A percentile compares a stretch with the other conserved stretches of the same genome.
Evolutionary conservation across 352 stramenopile species (phyloP).

Genomic region (Saprolegnia parasitica): DNA sequence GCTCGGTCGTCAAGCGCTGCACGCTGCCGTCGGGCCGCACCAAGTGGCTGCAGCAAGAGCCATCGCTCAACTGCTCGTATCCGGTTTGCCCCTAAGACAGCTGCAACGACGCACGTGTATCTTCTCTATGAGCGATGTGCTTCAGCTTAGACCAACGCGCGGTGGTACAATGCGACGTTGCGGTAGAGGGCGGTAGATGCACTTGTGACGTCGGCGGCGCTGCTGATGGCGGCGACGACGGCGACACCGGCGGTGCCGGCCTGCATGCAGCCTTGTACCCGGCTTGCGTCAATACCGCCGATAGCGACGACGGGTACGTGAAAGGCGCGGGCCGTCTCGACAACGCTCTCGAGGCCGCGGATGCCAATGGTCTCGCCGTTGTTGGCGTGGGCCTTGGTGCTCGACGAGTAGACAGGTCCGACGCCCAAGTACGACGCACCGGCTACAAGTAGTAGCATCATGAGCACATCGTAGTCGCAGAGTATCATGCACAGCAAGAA

Average conservation of each 20-base stretch:
- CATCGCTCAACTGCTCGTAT: not conserved
- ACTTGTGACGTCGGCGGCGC: constrained; percentile 33
- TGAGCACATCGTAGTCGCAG: not conserved
- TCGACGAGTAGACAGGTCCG: constrained; percentile 49
- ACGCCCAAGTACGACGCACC: constrained; percentile 49
- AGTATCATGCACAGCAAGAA: not conserved
- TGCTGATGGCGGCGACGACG: constrained; percentile 49
- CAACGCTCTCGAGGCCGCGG: constrained; percentile 33
- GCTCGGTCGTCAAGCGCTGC: not conserved
- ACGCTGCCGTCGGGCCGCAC: too few relatives aligned
- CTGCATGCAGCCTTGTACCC: constrained; percentile 41
- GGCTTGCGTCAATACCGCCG: constrained; percentile 38
- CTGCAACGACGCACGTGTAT: not conserved
- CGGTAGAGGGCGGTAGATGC: constrained; percentile 18
- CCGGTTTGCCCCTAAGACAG: not conserved
- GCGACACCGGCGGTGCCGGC: constrained; percentile 41
- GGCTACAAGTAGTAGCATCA: constrained; percentile 3
- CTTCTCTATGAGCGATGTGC: not conserved
- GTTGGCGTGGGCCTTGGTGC: constrained; percentile 52
- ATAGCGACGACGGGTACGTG: constrained; percentile 50
- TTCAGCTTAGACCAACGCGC: not conserved
- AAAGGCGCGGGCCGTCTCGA: constrained; percentile 31
- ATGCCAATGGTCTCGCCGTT: constrained; percentile 46
- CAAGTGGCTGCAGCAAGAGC: not conserved
- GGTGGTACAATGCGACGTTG: not conserved